phyloP scores from a whole-genome alignment of 176 grass and related monocot genomes.

The Metroxylon sagu region DNA sequence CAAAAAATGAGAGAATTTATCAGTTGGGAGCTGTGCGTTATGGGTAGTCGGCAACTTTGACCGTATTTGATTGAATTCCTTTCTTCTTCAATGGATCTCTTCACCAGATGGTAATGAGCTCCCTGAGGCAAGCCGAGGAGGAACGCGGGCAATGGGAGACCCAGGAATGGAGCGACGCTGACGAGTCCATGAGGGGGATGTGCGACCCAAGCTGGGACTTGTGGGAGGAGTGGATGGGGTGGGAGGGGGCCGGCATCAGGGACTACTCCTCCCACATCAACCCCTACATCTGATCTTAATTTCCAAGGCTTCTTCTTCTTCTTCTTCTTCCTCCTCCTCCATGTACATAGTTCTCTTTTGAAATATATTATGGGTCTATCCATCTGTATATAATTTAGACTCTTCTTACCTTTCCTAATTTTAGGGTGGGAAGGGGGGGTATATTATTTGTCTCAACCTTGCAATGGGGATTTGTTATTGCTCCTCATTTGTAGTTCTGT shows the following conservation, averaged over 20 bases:
- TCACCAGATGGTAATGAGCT: slow-evolving; percentile 5
- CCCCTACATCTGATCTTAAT: slow-evolving; percentile 14
- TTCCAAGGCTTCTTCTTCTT: background rate
- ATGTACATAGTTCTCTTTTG: background rate
- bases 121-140: slow-evolving; percentile 3
- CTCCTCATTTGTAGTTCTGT: too few relatives aligned
- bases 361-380: too few relatives aligned
- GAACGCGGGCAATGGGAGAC: background rate
- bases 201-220: slow-evolving; percentile 16
- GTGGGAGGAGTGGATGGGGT: slow-evolving; percentile 29
- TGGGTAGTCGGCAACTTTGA: too few relatives aligned
- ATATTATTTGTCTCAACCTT: too few relatives aligned
- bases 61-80: background rate
- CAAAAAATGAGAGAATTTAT: too few relatives aligned
- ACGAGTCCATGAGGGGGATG: slow-evolving; percentile 11
- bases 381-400: too few relatives aligned
- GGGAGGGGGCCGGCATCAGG: slow-evolving; percentile 23
- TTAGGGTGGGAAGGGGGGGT: too few relatives aligned
- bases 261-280: slow-evolving; percentile 26
- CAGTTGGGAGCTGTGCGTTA: too few relatives aligned
- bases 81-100: background rate
- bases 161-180: background rate
- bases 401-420: too few relatives aligned
- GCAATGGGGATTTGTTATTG: too few relatives aligned
- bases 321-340: too few relatives aligned